phyloP scores from a whole-genome alignment of 73 alveolate genomes.

The Tetrahymena borealis region DNA sequence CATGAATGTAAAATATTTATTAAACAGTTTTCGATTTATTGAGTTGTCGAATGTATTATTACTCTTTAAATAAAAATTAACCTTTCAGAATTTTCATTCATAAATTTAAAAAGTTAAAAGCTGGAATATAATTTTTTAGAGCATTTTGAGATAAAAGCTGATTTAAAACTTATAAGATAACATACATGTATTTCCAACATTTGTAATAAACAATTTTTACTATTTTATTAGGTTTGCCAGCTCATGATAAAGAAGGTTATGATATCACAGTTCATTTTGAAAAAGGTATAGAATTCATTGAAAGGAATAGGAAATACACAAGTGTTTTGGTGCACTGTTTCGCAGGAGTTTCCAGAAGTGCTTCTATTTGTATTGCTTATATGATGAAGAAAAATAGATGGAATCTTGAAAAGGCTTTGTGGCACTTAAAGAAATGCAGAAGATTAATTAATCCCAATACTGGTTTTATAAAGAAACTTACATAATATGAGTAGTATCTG shows the following conservation, averaged over 20 bases:
- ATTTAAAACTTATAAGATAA: neutral
- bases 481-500: neutral
- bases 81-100: no score
- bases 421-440: conserved; percentile 16
- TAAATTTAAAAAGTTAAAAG: no score
- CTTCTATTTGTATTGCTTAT: conserved; percentile 61
- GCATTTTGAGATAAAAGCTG: no score
- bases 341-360: conserved; percentile 71
- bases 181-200: neutral
- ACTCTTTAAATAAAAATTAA: no score
- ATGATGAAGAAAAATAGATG: conserved; percentile 45
- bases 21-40: no score
- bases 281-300: conserved; percentile 49
- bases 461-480: neutral
- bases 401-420: conserved; percentile 52
- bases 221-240: neutral
- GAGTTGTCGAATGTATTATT: no score
- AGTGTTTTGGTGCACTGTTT: conserved; percentile 68
- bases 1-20: conserved; percentile 30
- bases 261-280: conserved; percentile 46
- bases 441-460: neutral
- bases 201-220: neutral
- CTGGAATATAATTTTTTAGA: no score
- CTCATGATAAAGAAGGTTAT: conserved; percentile 45
- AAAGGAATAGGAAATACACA: conserved; percentile 62